These are phyloP conservation scores for Linanthus parryae DNA, from an alignment of 148 eudicot species.

Conservation along the genomic window DNA sequence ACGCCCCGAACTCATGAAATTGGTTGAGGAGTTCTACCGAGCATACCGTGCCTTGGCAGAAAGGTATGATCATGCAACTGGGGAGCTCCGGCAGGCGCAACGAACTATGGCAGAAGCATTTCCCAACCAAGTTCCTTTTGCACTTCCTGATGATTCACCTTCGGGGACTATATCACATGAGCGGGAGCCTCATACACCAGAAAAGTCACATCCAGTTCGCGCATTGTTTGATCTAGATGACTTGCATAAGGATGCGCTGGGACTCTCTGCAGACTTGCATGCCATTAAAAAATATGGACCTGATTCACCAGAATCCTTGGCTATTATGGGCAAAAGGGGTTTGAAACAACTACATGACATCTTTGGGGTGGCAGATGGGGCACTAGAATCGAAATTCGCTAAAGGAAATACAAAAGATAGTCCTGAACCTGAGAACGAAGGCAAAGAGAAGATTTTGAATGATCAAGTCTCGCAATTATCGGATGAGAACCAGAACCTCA, in stretches of 20 bases:
- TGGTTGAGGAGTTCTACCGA: constrained; percentile 97
- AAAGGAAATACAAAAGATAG: constrained; percentile 14
- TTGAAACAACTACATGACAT: constrained; percentile 68
- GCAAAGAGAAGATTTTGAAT: constrained; percentile 15
- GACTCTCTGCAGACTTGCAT: constrained; percentile 15
- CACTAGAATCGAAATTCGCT: constrained; percentile 17
- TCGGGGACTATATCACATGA: constrained; percentile 26
- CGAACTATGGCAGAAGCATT: constrained; percentile 80
- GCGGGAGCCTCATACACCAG: constrained; percentile 42
- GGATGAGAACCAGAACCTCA: constrained; percentile 40
- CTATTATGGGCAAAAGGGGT: constrained; percentile 35
- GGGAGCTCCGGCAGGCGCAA: constrained; percentile 92
- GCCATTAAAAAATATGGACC: constrained; percentile 15
- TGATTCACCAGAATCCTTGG: constrained; percentile 18
- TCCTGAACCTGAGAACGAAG: constrained; percentile 14
- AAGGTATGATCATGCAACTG: constrained; percentile 93
- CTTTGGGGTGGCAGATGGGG: constrained; percentile 31
- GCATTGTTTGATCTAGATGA: constrained; percentile 38
- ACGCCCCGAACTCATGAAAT: constrained; percentile 93
- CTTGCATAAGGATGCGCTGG: constrained; percentile 15
- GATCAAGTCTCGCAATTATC: constrained; percentile 28
- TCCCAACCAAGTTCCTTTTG: constrained; percentile 65
- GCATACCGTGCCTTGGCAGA: constrained; percentile 97
- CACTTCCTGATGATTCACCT: constrained; percentile 56
- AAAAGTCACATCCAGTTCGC: constrained; percentile 30